A percentile compares a stretch with the other conserved stretches of the same genome.
Conservation (phyloP, 176 grass and related monocot species). For the Musa itinerans region DNA sequence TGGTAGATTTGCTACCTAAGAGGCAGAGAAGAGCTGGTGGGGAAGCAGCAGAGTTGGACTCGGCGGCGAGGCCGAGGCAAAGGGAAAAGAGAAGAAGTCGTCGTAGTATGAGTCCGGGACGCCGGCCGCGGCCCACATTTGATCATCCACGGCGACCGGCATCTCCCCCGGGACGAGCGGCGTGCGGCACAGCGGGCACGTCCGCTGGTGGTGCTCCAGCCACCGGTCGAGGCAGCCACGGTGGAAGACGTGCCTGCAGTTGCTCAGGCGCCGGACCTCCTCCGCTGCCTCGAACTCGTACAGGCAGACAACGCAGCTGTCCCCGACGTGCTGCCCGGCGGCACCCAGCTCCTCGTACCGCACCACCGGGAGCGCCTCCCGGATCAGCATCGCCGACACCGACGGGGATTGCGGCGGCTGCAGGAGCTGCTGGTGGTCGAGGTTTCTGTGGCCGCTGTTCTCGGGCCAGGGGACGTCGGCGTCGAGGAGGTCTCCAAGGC, state of each 20-base stretch:
- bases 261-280: conserved; percentile 61
- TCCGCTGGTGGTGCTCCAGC: conserved; percentile 56
- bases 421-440: conserved; percentile 21
- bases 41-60: conserved; percentile 46
- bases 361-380: conserved; percentile 59
- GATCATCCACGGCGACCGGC: background rate
- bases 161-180: conserved; percentile 42
- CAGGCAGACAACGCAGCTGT: conserved; percentile 70
- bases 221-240: conserved; percentile 77
- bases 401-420: conserved; percentile 28
- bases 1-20: conserved; percentile 15
- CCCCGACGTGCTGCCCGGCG: conserved; percentile 10
- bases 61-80: conserved; percentile 25
- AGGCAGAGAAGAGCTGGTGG: conserved; percentile 46
- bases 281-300: conserved; percentile 46
- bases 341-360: conserved; percentile 49
- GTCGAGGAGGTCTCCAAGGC: conserved; percentile 71
- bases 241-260: conserved; percentile 91
- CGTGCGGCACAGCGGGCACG: conserved; percentile 78
- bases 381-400: conserved; percentile 28
- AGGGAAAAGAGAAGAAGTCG: conserved; percentile 17
- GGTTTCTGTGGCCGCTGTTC: background rate
- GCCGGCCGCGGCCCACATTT: background rate
- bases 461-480: conserved; percentile 23
- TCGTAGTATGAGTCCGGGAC: conserved; percentile 20